These are phyloP conservation scores for Chenopodium suecicum DNA, from an alignment of 148 eudicot species.

Conservation along the genomic window DNA sequence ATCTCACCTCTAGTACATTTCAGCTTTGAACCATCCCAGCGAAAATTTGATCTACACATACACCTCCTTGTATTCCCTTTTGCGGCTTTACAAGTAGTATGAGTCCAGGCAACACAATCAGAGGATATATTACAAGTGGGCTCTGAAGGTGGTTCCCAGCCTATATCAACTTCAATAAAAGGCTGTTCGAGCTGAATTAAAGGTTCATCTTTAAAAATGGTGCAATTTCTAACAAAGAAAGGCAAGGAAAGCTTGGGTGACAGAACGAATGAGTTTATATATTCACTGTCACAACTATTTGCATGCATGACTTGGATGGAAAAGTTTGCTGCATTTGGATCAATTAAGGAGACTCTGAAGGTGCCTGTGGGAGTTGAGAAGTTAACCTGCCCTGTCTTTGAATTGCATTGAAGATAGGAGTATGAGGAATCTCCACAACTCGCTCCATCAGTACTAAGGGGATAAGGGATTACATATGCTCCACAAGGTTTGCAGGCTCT, in stretches of 20 bases:
- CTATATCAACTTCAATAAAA: conserved; percentile 28
- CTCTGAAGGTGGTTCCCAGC: conserved; percentile 24
- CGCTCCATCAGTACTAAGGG: conserved; percentile 17
- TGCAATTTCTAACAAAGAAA: conserved; percentile 17
- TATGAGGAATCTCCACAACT: conserved; percentile 25
- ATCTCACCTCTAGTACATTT: conserved; percentile 24
- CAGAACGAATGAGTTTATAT: neutral
- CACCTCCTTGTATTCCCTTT: conserved; percentile 23
- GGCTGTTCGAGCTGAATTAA: neutral
- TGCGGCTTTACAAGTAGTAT: conserved; percentile 23
- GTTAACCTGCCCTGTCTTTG: conserved; percentile 19
- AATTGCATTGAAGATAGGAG: conserved; percentile 22
- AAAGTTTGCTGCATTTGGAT: conserved; percentile 1
- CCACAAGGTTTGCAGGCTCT: conserved; percentile 24
- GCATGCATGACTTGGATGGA: conserved; percentile 17
- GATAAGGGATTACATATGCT: conserved; percentile 27
- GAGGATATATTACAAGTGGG: conserved; percentile 16
- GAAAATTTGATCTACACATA: conserved; percentile 15
- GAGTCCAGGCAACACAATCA: conserved; percentile 23
- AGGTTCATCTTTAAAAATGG: neutral
- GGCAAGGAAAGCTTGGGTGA: neutral
- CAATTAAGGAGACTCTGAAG: conserved; percentile 17
- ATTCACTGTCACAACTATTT: conserved; percentile 18
- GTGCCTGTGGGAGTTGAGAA: conserved; percentile 15
- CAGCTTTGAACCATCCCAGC: conserved; percentile 22